phyloP scores from a whole-genome alignment of 345 rosid genomes.

The Citrus medica region DNA sequence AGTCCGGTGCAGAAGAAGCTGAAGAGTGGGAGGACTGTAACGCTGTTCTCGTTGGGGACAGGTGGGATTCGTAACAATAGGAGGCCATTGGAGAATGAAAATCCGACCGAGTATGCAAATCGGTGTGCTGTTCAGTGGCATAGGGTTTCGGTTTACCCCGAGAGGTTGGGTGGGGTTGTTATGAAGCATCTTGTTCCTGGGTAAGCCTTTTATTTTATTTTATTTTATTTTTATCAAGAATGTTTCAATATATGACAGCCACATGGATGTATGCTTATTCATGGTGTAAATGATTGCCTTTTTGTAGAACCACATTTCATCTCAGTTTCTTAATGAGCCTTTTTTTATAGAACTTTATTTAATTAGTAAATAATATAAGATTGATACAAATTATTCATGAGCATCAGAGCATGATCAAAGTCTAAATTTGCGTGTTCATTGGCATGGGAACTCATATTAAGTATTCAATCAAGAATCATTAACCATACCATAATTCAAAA shows the following conservation, averaged over 20 bases:
- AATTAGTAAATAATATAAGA: neutral
- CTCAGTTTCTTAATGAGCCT: neutral
- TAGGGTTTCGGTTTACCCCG: slow-evolving; percentile 72
- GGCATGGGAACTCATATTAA: neutral
- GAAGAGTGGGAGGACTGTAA: slow-evolving; percentile 52
- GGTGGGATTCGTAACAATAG: slow-evolving; percentile 84
- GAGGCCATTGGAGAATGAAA: slow-evolving; percentile 69
- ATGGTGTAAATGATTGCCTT: neutral
- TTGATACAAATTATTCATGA: neutral
- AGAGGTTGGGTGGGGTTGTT: slow-evolving; percentile 47
- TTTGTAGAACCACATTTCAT: neutral
- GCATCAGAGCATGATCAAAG: too few species aligned
- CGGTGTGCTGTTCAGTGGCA: slow-evolving; percentile 83
- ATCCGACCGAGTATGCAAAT: slow-evolving; percentile 71
- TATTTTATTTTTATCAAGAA: neutral
- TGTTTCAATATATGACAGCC: neutral
- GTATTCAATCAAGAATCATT: neutral
- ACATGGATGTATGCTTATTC: neutral
- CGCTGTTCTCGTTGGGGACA: slow-evolving; percentile 71
- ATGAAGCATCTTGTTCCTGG: slow-evolving; percentile 69
- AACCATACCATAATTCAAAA: neutral
- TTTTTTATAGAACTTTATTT: neutral
- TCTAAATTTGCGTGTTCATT: neutral
- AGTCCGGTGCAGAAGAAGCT: slow-evolving; percentile 73
- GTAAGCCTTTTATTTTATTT: slow-evolving; percentile 39